Evolutionary conservation across 768 basidiomycete genomes (phyloP), one percentile per base, ranked within the genome.

Genomic region (Paxillus involutus): DNA sequence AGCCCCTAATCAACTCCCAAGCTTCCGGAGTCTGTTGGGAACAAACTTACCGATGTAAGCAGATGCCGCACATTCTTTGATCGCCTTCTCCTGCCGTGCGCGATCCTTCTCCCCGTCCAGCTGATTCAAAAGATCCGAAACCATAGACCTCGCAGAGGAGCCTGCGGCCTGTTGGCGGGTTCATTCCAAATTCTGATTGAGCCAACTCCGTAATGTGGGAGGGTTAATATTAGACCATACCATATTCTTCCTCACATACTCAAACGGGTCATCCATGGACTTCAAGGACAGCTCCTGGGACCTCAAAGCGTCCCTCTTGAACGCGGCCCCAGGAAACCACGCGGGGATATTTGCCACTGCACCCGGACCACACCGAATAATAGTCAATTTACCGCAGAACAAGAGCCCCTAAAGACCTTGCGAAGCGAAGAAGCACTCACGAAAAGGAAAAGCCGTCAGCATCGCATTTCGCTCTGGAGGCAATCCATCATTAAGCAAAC

Each of bases 291-390:
- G 21, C 2, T 67, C 64, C 37, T 54, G 67, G 10, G 67, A 69
- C 21, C 63, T 58, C 19, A 65, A 21, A 1, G 66, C 65, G 2
- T 60, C 66, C 46, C 58, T 61, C 52, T 71, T 69, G 52, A 68
- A 71, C 14, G 53, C 26, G 32, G 67, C 67, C 33, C 67, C 64
- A 3, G 67, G 67, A 42, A 68, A 69, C 67, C 67, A 68, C 17
- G 67, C 41, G 16, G 67, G 67, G 24, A 68, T 55, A 32, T 61
- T 58, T n/a, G 57, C 48, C 49, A 68, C 69, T 68, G 52, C n/a
- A 51, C 33, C 46, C 49, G 39, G 17, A 39, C 45, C 49, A 29
- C 30, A 32, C 30, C 11, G 10, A 24, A 42, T 17, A 3, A 10
- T 32, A 4, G 39, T 51, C n/a, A 65, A 49, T 30, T 40, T 33